Conservation (phyloP, 768 basidiomycete genomes). For the Boletus tomentosulus region DNA sequence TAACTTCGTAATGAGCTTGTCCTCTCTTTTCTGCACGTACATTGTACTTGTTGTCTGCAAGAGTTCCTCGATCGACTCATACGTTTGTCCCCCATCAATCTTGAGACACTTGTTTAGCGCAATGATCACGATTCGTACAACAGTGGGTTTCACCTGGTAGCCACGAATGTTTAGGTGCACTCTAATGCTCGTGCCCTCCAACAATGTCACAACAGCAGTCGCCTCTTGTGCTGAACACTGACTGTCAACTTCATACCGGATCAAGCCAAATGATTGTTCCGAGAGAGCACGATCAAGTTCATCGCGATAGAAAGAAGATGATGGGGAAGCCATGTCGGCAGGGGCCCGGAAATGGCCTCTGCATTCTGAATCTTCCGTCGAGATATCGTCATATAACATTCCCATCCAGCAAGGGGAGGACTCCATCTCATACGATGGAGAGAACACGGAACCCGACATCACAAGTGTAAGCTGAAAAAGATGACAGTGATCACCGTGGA, state of each 20-base stretch:
- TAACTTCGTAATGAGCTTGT: constrained; percentile 45
- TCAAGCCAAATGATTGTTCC: constrained; percentile 58
- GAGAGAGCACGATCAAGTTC: constrained; percentile 53
- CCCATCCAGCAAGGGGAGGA: constrained; percentile 23
- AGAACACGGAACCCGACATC: constrained; percentile 11
- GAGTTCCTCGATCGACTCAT: constrained; percentile 59
- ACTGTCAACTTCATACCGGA: constrained; percentile 38
- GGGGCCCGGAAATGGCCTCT: constrained; percentile 5
- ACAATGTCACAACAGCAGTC: constrained; percentile 47
- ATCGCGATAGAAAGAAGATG: constrained; percentile 31
- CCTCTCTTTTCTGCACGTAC: constrained; percentile 46
- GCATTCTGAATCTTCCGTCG: constrained; percentile 15
- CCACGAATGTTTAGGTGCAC: constrained; percentile 51
- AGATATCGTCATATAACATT: constrained; percentile 27
- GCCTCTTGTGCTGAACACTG: constrained; percentile 44
- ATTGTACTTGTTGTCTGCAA: constrained; percentile 52
- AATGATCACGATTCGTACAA: background rate
- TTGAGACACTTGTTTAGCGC: constrained; percentile 10
- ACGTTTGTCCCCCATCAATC: constrained; percentile 31
- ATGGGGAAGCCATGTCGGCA: constrained; percentile 16
- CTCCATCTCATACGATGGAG: background rate
- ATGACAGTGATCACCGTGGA: constrained; percentile 6
- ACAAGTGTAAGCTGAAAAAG: constrained; percentile 10
- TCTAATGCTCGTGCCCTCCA: constrained; percentile 49
- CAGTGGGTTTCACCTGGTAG: constrained; percentile 43